Base-by-base conservation (phyloP, 208 protist genomes). In the Crithidia sp. region DNA sequence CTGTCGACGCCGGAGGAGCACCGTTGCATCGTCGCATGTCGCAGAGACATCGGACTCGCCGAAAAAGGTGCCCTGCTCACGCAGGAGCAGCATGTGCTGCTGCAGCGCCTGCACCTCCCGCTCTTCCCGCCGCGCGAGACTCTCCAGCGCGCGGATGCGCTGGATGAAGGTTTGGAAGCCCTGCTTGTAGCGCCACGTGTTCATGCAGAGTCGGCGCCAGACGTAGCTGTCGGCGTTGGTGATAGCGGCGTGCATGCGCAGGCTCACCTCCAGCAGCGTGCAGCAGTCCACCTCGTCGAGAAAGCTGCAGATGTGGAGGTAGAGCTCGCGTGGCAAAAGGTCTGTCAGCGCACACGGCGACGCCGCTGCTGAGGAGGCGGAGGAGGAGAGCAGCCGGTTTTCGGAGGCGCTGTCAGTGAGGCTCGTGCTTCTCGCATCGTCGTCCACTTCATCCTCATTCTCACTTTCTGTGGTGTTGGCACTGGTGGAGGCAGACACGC, bases 121-220 rank as follows among this genome's bases (percentile, higher is more conserved):
- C 70, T 90, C 88, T 43, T 90, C 84, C 8, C 59, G 60, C 39
- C 64, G 69, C 40, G 71, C 60, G 41, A 67, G 53, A 37, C 40
- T 50, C 66, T 85, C 81, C 28, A 84, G 64, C 9, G 53, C 65
- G 3, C 71, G 45, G 43, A 83, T 72, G 40, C 69, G 69, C 58
- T 57, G 19, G 17, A 82, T 77, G 44, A 92, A 84, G n/a, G 75
- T 71, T 40, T 67, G 64, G 59, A 91, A 90, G 13, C 91, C 88
- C 53, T 95, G 88, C 69, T 87, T 87, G 37, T 70, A 49, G 10
- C 37, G 41, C 91, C 91, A 95, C 60, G 71, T 44, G n/a, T 49
- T 52, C 50, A 92, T 61, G 69, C 91, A 95, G 17, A 80, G 72
- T 7, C 74, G 60, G 7, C 86, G 85, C 91, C 91, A 95, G 13